phyloP scores from a whole-genome alignment of 768 basidiomycete species.

The Pleurotus pulmonarius region DNA sequence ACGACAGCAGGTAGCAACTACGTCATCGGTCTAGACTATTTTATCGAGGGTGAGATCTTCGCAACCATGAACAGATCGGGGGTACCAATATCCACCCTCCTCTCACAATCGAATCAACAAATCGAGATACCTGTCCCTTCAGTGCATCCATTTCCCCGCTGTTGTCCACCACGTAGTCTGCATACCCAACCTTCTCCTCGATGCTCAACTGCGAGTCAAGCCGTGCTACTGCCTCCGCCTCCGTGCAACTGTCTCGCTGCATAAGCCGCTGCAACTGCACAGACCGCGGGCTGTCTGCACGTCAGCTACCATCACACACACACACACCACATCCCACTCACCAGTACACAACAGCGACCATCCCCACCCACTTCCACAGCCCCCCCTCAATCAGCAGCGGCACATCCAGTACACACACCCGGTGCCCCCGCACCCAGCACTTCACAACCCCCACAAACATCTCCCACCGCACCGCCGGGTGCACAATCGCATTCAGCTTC shows the following conservation, averaged over 20 bases:
- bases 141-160: slow-evolving; percentile 73
- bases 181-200: slow-evolving; percentile 74
- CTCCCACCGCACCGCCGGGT: slow-evolving; percentile 83
- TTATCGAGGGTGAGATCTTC: slow-evolving; percentile 1
- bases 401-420: slow-evolving; percentile 82
- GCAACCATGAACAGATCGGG: slow-evolving; percentile 4
- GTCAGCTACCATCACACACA: not conserved
- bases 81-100: slow-evolving; percentile 34
- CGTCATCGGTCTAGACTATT: slow-evolving; percentile 1
- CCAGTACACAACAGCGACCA: slow-evolving; percentile 91
- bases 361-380: slow-evolving; percentile 78
- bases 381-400: slow-evolving; percentile 90
- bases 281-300: slow-evolving; percentile 59
- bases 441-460: slow-evolving; percentile 67
- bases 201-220: slow-evolving; percentile 82
- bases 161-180: slow-evolving; percentile 87
- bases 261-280: slow-evolving; percentile 84
- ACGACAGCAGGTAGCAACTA: not conserved
- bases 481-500: slow-evolving; percentile 79
- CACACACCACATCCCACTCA: slow-evolving; percentile 27
- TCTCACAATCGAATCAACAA: slow-evolving; percentile 40
- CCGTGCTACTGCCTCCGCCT: slow-evolving; percentile 67
- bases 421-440: slow-evolving; percentile 76
- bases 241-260: slow-evolving; percentile 63
- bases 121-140: slow-evolving; percentile 43